Percentiles rank a stretch among this genome's conserved stretches.
Evolutionary conservation across 192 early-diverging fungal species (phyloP).

Genomic region (Rhizoclosmatium sp.): DNA sequence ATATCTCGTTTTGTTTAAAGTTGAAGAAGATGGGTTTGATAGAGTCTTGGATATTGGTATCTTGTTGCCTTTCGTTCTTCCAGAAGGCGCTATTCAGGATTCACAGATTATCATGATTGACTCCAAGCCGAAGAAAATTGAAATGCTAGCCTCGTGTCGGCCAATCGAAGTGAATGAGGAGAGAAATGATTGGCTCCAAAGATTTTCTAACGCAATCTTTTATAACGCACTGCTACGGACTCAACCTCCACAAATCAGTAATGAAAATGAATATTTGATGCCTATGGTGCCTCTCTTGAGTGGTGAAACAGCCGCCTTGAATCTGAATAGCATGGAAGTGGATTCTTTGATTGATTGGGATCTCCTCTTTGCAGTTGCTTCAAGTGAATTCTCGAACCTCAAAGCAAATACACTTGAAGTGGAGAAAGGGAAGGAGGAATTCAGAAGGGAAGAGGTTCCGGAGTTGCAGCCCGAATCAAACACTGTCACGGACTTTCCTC

Average conservation of each 20-base stretch:
- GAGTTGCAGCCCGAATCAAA: neutral
- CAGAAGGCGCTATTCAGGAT: neutral
- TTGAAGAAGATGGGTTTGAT: slow-evolving; percentile 12
- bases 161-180: neutral
- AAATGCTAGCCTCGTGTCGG: neutral
- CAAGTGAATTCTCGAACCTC: neutral
- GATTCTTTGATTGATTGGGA: slow-evolving; percentile 22
- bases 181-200: neutral
- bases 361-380: neutral
- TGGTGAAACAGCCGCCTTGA: slow-evolving; percentile 17
- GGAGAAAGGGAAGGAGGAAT: neutral
- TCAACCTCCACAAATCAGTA: neutral
- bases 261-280: slow-evolving; percentile 20
- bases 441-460: neutral
- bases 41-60: slow-evolving; percentile 28
- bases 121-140: neutral
- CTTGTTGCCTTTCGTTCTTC: slow-evolving; percentile 7
- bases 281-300: slow-evolving; percentile 5
- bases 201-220: slow-evolving; percentile 18
- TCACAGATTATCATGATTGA: slow-evolving; percentile 19
- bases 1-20: slow-evolving; percentile 14
- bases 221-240: slow-evolving; percentile 24
- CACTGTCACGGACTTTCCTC: neutral
- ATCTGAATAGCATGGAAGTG: neutral
- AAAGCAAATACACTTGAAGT: neutral